Conservation (phyloP, 345 rosid genomes). For the Pelargonium nanum region DNA sequence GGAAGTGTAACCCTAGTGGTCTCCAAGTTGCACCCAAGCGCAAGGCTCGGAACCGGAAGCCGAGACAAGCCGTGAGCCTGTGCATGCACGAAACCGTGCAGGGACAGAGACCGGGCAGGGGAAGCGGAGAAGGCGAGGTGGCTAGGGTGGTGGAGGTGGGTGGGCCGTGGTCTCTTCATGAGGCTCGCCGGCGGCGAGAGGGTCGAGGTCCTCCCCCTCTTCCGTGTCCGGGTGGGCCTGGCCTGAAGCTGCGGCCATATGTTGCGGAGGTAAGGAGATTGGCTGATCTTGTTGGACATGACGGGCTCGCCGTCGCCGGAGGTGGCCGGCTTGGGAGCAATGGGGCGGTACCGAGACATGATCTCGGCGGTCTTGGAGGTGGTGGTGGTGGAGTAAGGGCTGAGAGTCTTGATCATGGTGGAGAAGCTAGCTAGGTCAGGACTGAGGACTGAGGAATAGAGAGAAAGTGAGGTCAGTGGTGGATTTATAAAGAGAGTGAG, state of each 20-base stretch:
- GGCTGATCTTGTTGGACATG: conserved; percentile 54
- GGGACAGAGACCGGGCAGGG: conserved; percentile 13
- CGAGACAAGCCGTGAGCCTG: conserved; percentile 28
- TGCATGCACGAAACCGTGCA: conserved; percentile 32
- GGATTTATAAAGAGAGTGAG: neutral
- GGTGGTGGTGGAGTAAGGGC: conserved; percentile 25
- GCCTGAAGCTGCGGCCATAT: conserved; percentile 87
- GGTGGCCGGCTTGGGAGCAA: conserved; percentile 80
- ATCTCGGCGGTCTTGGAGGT: conserved; percentile 83
- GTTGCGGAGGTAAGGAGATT: conserved; percentile 67
- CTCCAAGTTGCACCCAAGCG: conserved; percentile 16
- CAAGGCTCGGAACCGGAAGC: conserved; percentile 25
- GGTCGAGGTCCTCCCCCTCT: conserved; percentile 61
- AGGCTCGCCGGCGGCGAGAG: conserved; percentile 31
- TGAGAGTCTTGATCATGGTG: conserved; percentile 57
- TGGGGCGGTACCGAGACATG: conserved; percentile 84
- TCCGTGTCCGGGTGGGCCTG: conserved; percentile 72
- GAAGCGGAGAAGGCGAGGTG: neutral
- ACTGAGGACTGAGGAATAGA: conserved; percentile 8
- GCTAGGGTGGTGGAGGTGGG: neutral
- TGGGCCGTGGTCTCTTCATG: conserved; percentile 35
- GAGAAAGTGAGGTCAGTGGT: conserved; percentile 5
- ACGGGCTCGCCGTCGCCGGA: conserved; percentile 22
- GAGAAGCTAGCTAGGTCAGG: neutral
- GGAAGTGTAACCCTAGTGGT: conserved; percentile 64